Base-by-base conservation (phyloP, 108 stramenopile genomes). In the Cylindrotheca fusiformis region DNA sequence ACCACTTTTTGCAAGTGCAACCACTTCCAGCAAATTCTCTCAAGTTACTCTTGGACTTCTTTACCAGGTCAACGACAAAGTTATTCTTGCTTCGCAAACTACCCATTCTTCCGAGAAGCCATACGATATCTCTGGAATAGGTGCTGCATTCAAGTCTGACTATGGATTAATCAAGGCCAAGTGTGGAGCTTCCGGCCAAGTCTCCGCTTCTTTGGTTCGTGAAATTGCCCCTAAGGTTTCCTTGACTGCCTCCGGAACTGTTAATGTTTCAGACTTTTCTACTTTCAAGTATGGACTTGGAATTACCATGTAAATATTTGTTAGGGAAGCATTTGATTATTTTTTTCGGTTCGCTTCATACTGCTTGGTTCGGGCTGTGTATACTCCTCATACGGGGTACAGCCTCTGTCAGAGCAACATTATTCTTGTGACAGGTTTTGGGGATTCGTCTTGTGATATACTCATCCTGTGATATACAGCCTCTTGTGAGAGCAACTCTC, bases 141-240 rank as follows among this genome's bases (percentile, higher is more conserved):
- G 94, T 47, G 90, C 82, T 27, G 25, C 79, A 20, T 95, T 85
- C 86, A 88, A 86, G 78, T 72, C 84, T 52, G 61, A 59, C 23
- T 65, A 87, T 55, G 94, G 94, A 67, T 76, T 72, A 58, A 58
- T 95, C 87, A 95, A 95, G 87, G 94, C 89, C 25, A 95, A 95
- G 89, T 71, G 84, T 48, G 76, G 80, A 31, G 82, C 76, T 68
- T 72, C 77, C 31, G 94, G 94, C 29, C 58, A 83, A 48, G 71
- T 89, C 29, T 78, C 76, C 14, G 91, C 94, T 46, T 74, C 77
- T 63, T 49, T 95, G 68, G 60, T 88, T 57, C 86, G 84, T 81
- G 89, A 95, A 27, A 72, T 95, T 63, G 90, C 89, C 18, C 86
- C 88, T 50, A 88, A 88, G 84, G 94, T 95, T 32, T 86, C 78